phyloP scores from a whole-genome alignment of 2,329 filamentous ascomycete species.

The Penicillium fuscoglaucum region DNA sequence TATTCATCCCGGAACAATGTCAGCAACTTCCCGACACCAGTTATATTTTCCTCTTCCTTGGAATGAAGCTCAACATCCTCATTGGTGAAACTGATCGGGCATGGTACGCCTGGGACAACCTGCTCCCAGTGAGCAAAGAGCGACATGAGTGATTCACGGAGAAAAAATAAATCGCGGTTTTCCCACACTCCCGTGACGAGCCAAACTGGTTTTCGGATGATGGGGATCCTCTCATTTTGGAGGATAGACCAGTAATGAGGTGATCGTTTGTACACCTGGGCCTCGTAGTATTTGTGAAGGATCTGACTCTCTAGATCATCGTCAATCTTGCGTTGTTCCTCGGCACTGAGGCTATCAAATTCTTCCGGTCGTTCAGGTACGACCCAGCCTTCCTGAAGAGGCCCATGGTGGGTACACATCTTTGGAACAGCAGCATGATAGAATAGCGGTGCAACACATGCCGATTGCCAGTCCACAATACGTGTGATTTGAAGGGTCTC shows the following conservation, averaged over 20 bases:
- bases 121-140: conserved; percentile 27
- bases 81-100: conserved; percentile 26
- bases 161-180: conserved; percentile 35
- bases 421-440: conserved; percentile 32
- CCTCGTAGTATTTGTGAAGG: conserved; percentile 39
- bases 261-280: conserved; percentile 31
- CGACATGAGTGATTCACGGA: conserved; percentile 32
- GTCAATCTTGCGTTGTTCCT: conserved; percentile 30
- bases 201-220: conserved; percentile 25
- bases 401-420: conserved; percentile 31
- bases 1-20: conserved; percentile 29
- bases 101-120: conserved; percentile 17
- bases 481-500: conserved; percentile 24
- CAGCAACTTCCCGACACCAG: conserved; percentile 33
- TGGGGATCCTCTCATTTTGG: background rate
- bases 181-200: conserved; percentile 36
- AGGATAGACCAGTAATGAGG: conserved; percentile 33
- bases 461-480: conserved; percentile 31
- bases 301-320: conserved; percentile 35
- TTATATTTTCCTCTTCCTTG: conserved; percentile 35
- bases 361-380: conserved; percentile 32
- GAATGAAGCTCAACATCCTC: conserved; percentile 27
- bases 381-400: conserved; percentile 33
- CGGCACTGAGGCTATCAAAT: conserved; percentile 27
- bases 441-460: conserved; percentile 27